Conservation (phyloP, 2,329 filamentous ascomycete species). For the Cladorrhinum sp. region DNA sequence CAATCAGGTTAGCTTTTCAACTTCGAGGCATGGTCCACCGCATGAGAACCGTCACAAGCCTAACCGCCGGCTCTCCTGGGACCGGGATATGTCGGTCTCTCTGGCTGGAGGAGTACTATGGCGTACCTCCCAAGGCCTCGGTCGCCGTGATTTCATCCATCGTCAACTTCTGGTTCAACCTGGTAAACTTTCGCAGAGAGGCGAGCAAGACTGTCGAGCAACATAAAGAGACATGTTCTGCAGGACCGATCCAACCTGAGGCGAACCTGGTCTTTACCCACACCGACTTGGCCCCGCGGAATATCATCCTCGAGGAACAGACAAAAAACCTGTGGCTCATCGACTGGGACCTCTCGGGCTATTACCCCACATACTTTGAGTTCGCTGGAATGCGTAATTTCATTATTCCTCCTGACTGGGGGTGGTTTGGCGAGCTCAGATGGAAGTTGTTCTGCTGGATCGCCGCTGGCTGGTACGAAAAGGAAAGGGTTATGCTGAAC, state of each 20-base stretch:
- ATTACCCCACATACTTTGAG: slow-evolving; percentile 3
- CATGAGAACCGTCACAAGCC: neutral
- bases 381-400: slow-evolving; percentile 1
- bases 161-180: neutral
- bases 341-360: neutral
- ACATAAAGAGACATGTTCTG: neutral
- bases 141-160: neutral
- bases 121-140: neutral
- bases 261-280: neutral
- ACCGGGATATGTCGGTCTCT: neutral
- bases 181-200: neutral
- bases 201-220: neutral
- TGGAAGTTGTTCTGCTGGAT: slow-evolving; percentile 3
- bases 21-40: neutral
- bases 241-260: neutral
- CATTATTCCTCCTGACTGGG: neutral
- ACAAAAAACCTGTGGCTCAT: slow-evolving; percentile 1
- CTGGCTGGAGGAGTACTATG: slow-evolving; percentile 4
- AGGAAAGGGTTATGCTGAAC: neutral
- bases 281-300: neutral
- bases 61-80: neutral
- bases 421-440: neutral
- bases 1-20: neutral
- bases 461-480: neutral
- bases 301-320: neutral